Evolutionary conservation across 2,329 filamentous ascomycete species (phyloP).

Genomic region (Aciculosporium take): DNA sequence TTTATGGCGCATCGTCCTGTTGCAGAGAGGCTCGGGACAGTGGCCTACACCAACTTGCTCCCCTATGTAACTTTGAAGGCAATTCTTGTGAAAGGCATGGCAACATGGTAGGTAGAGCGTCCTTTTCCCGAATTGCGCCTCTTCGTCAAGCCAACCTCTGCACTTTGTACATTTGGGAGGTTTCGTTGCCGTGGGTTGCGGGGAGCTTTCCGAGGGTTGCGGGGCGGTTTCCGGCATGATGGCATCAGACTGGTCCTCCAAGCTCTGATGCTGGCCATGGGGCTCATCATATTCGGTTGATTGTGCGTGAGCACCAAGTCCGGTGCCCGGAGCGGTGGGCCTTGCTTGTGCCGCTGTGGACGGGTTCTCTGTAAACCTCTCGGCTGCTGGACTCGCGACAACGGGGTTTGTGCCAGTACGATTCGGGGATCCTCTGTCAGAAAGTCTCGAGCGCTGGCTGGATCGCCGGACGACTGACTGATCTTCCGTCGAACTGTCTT

Average conservation of each 20-base stretch:
- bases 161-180: too few relatives aligned
- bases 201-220: too few relatives aligned
- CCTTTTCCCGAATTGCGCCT: too few relatives aligned
- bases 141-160: too few relatives aligned
- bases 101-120: conserved; percentile 14
- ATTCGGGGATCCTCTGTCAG: background rate
- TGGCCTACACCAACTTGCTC: background rate
- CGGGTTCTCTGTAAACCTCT: background rate
- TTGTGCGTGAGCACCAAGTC: background rate
- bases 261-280: too few relatives aligned
- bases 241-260: background rate
- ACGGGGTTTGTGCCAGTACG: background rate
- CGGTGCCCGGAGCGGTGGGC: background rate
- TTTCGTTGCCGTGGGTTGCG: too few relatives aligned
- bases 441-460: background rate
- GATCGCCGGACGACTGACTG: background rate
- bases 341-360: background rate
- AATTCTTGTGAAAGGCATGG: conserved; percentile 13
- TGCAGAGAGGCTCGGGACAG: conserved; percentile 7
- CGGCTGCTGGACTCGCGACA: background rate
- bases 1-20: conserved; percentile 9
- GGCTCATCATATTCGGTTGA: background rate
- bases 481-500: background rate
- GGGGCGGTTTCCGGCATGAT: too few relatives aligned
- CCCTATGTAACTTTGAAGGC: conserved; percentile 8